These are phyloP conservation scores for Sphaerulina vaccinii DNA, from an alignment of 2,329 filamentous ascomycete species.

Conservation along the genomic window DNA sequence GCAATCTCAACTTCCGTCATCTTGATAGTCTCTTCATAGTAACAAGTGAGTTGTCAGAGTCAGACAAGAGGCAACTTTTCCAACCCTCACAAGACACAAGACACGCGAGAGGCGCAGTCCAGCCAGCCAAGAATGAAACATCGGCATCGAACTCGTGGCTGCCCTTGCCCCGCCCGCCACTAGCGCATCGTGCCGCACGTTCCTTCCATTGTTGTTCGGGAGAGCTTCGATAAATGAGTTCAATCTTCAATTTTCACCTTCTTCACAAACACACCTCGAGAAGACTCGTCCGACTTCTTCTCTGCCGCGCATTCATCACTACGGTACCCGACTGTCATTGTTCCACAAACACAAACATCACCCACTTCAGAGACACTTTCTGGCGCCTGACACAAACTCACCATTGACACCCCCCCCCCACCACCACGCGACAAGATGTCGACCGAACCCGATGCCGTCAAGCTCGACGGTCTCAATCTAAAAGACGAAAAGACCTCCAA, in stretches of 20 bases:
- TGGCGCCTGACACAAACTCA: not conserved
- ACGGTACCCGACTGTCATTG: no score
- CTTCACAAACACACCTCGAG: no score
- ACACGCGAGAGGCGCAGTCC: not conserved
- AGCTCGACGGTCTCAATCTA: constrained; percentile 30
- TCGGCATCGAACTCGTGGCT: not conserved
- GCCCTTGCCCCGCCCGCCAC: not conserved
- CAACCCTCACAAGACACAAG: no score
- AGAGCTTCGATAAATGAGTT: no score
- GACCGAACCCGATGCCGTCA: constrained; percentile 25
- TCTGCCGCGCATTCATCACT: no score
- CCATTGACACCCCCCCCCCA: not conserved
- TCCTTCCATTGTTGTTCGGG: not conserved
- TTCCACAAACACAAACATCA: not conserved
- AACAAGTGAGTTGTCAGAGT: not conserved
- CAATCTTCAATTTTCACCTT: no score
- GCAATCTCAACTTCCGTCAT: constrained; percentile 83
- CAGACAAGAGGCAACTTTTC: not conserved
- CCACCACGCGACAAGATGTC: constrained; percentile 1
- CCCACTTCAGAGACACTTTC: not conserved
- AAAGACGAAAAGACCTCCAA: constrained; percentile 16
- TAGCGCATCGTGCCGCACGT: not conserved
- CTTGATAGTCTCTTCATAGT: no score
- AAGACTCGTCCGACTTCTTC: no score
- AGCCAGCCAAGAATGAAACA: no score